Conservation (phyloP, 129 eudicot species). For the Flaveria linearis region DNA sequence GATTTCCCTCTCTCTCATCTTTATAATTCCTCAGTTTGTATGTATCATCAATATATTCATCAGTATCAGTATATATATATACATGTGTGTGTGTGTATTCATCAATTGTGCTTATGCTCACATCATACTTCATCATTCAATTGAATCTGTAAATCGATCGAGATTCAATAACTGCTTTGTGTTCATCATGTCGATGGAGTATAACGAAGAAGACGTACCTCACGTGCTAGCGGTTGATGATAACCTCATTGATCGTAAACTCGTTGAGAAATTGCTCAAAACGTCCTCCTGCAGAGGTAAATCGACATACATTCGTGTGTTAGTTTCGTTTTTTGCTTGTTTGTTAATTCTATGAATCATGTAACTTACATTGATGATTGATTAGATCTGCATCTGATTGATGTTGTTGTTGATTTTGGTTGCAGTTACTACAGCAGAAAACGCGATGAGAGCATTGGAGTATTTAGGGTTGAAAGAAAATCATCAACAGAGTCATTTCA, state of each 20-base stretch:
- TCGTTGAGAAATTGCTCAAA: constrained; percentile 71
- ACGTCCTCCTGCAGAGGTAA: constrained; percentile 76
- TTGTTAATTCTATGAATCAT: not conserved
- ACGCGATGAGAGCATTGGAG: constrained; percentile 75
- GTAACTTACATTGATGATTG: not conserved
- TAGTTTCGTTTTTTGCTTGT: not conserved
- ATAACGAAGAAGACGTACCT: constrained; percentile 40
- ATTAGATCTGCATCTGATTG: not conserved
- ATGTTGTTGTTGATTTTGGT: constrained; percentile 3
- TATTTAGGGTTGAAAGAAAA: constrained; percentile 58
- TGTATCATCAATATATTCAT: not conserved
- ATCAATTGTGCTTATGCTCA: constrained; percentile 22
- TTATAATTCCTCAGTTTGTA: not conserved
- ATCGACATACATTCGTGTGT: not conserved
- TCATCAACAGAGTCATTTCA: constrained; percentile 43
- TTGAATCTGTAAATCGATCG: not conserved
- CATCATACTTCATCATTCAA: constrained; percentile 23
- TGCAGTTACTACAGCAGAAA: constrained; percentile 84
- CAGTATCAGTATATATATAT: not conserved
- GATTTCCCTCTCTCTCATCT: constrained; percentile 34
- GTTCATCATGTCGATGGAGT: constrained; percentile 24
- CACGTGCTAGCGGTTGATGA: constrained; percentile 92
- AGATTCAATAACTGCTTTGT: not conserved
- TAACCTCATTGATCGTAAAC: constrained; percentile 68
- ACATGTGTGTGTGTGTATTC: not conserved